Percentiles rank a stretch among this genome's conserved stretches.
Evolutionary conservation across 2,329 filamentous ascomycete species (phyloP).

Genomic region (Podosphaera xanthii): DNA sequence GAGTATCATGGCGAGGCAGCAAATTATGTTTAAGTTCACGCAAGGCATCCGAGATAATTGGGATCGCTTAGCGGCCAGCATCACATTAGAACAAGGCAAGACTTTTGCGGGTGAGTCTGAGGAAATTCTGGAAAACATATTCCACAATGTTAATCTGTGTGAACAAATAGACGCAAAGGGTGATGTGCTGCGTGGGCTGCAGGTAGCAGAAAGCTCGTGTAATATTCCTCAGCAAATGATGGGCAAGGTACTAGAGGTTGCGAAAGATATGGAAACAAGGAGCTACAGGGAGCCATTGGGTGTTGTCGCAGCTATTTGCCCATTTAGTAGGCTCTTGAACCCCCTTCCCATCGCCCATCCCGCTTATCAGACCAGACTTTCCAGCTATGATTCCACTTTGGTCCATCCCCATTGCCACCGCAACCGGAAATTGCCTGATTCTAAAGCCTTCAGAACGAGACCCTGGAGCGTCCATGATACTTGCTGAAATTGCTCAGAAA

Average conservation of each 20-base stretch:
- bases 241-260: constrained; percentile 64
- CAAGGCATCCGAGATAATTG: constrained; percentile 61
- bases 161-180: constrained; percentile 40
- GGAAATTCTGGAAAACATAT: background rate
- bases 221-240: constrained; percentile 62
- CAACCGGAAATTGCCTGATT: constrained; percentile 65
- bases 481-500: constrained; percentile 57
- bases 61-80: constrained; percentile 65
- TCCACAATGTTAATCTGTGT: background rate
- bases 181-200: constrained; percentile 59
- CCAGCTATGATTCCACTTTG: constrained; percentile 86
- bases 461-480: constrained; percentile 65
- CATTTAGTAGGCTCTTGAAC: constrained; percentile 40
- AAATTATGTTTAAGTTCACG: constrained; percentile 76
- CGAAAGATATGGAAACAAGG: constrained; percentile 76
- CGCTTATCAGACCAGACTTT: constrained; percentile 35
- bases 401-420: constrained; percentile 66
- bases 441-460: constrained; percentile 75
- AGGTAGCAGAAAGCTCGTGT: constrained; percentile 67
- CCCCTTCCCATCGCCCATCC: background rate
- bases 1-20: constrained; percentile 50
- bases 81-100: constrained; percentile 75
- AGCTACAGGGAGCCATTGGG: constrained; percentile 64
- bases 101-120: constrained; percentile 36
- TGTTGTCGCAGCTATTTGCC: constrained; percentile 65